Evolutionary conservation across 768 basidiomycete species (phyloP).

Genomic region (Phaffia tasmanica): DNA sequence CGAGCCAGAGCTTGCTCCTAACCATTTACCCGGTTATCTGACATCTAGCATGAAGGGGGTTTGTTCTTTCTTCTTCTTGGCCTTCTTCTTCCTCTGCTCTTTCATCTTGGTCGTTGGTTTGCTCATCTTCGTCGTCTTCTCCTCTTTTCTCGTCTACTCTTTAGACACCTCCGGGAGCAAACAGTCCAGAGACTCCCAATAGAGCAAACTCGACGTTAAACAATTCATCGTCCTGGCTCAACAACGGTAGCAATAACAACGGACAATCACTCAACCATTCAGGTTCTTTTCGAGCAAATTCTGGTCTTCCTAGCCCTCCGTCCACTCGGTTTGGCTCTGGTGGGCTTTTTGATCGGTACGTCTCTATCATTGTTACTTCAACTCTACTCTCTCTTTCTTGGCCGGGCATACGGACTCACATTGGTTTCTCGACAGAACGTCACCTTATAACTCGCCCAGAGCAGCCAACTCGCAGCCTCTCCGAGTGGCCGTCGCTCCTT

Average conservation of each 20-base stretch:
- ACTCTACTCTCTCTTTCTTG: background rate
- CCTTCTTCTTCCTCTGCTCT: background rate
- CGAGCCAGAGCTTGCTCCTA: slow-evolving; percentile 14
- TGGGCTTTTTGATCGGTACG: slow-evolving; percentile 4
- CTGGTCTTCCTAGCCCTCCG: slow-evolving; percentile 8
- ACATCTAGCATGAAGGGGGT: slow-evolving; percentile 7
- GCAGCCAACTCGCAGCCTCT: background rate
- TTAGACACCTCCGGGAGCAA: background rate
- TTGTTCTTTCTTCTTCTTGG: background rate
- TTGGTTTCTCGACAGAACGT: background rate
- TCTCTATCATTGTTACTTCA: background rate
- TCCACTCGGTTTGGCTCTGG: slow-evolving; percentile 9
- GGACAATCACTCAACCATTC: background rate
- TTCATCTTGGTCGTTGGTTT: background rate
- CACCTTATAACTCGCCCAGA: slow-evolving; percentile 8
- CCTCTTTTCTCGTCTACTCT: background rate
- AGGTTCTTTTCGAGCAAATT: background rate
- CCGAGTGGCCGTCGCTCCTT: background rate
- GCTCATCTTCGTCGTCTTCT: background rate
- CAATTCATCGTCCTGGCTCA: slow-evolving; percentile 1
- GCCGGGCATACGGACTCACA: background rate
- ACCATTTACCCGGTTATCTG: slow-evolving; percentile 22
- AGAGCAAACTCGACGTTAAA: slow-evolving; percentile 1
- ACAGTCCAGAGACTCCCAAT: slow-evolving; percentile 5
- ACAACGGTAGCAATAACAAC: background rate